Base-by-base conservation (phyloP, 257 asterid species). In the Ajuga chamaepitys region DNA sequence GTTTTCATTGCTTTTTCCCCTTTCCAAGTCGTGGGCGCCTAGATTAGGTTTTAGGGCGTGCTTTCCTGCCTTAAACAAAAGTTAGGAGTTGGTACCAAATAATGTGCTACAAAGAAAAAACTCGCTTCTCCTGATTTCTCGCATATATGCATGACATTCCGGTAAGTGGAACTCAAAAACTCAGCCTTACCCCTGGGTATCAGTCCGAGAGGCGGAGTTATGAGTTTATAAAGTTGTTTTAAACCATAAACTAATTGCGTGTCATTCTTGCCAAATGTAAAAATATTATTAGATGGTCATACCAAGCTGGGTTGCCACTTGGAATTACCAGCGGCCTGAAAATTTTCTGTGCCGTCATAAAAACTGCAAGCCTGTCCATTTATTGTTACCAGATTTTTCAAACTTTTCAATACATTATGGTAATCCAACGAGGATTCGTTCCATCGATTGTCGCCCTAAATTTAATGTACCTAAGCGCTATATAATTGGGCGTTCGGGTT, bases 401-500 rank as follows among this genome's bases (percentile, higher is more conserved):
- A 62, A 58, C 55, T 55, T 66, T 61, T 60, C 17, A 76, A 56
- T 14, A 21, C 54, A 46, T 68, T 58, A 73, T 64, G 70, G 73
- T 44, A 77, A 77, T 73, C 73, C 78, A 72, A 68, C 64, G 14
- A 28, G 67, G 75, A 64, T 68, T 72, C 26, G 58, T 35, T 5
- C 55, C 0, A 60, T 62, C 70, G 58, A 67, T 56, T 48, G 50
- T 47, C 22, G 17, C 24, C 56, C 4, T 17, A 3, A 10, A 73
- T 40, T 77, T 34, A 73, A 77, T 72, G 72, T 67, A 25, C 46
- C 66, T 13, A 25, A 51, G 51, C 6, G 53, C 63, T 77, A 72
- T 77, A 57, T 68, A 77, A 68, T 63, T 30, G 48, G 13, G 67
- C 28, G n/a, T 13, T 58, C 11, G 60, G 30, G 30, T 24, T 54